Evolutionary conservation across 768 basidiomycete species (phyloP), one percentile per base, ranked within the genome.

Genomic region (Boletus coccyginus): DNA sequence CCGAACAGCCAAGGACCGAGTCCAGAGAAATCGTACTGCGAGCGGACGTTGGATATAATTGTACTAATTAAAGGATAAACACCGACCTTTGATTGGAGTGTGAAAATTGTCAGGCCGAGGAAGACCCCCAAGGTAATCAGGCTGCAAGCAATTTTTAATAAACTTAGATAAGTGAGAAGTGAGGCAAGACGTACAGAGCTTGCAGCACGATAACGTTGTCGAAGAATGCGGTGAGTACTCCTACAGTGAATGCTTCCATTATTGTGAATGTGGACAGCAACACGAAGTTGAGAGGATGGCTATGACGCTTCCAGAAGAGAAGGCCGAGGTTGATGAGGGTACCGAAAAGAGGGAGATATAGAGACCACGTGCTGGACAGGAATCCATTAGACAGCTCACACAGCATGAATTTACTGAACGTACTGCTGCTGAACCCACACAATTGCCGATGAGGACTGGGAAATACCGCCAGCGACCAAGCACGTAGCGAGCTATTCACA

Each of bases 61-160:
- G n/a, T 17, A 35, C 12, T 14, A 7, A 57, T 42, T 14, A 33
- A 42, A 53, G 21, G 39, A 32, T 13, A 57, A 19, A 31, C 14
- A 52, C 77, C 19, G 58, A 89, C 90, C 80, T 96, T 96, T 55
- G 90, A 92, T 71, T 96, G 94, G 70, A 97, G 78, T 1, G 97
- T 98, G 77, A 97, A 98, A 50, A 98, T 71, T 0, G 95, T 98
- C 59, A 99, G 74, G 7, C 95, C 97, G 40, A 93, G 72, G 81
- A 99, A 98, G 44, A 98, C 87, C 14, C 94, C 94, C 3, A 91
- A 75, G 1, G 95, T 97, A 65, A 98, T 93, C 50, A 96, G 72
- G 51, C 88, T 88, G 69, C 35, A 40, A 43, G 41, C 52, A 36
- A 64, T 65, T 21, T 21, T 21, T 33, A 63, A 54, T 53, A 31